phyloP scores from a whole-genome alignment of 768 basidiomycete genomes.

The Xerocomellus intermedius region DNA sequence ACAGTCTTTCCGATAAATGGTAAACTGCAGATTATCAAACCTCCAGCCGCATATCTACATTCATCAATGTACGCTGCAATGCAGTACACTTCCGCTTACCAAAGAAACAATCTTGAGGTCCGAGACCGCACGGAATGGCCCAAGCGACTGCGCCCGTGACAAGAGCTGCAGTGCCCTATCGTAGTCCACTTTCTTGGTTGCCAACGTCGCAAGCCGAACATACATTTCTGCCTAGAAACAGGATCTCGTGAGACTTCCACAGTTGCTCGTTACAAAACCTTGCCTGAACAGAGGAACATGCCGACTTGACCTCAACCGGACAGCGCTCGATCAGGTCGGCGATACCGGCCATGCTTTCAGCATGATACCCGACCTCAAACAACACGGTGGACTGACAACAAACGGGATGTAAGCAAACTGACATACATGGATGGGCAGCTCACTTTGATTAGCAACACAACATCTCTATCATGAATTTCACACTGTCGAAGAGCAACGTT shows the following conservation, averaged over 20 bases:
- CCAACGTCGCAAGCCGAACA: conserved; percentile 3
- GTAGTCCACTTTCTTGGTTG: background rate
- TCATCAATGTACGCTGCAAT: background rate
- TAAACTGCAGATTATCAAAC: conserved; percentile 8
- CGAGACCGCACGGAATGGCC: background rate
- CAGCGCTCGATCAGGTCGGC: conserved; percentile 4
- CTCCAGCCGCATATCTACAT: conserved; percentile 11
- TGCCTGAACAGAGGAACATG: conserved; percentile 7
- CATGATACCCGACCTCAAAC: conserved; percentile 11
- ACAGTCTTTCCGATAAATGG: background rate
- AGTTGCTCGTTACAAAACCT: background rate
- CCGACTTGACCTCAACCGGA: background rate
- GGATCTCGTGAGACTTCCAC: background rate
- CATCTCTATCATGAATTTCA: conserved; percentile 1
- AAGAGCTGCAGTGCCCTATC: conserved; percentile 1
- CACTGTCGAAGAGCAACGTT: conserved; percentile 10
- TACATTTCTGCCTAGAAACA: conserved; percentile 6
- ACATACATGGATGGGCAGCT: background rate
- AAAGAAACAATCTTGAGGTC: conserved; percentile 1
- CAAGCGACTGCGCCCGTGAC: conserved; percentile 1
- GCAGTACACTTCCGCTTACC: background rate
- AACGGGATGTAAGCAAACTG: background rate
- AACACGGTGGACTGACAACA: conserved; percentile 1
- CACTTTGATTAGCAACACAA: conserved; percentile 5
- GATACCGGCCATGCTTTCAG: conserved; percentile 10